Percentiles rank a stretch among this genome's conserved stretches.
Evolutionary conservation across 2,329 filamentous ascomycete genomes (phyloP).

Genomic region (Fusarium clavum): DNA sequence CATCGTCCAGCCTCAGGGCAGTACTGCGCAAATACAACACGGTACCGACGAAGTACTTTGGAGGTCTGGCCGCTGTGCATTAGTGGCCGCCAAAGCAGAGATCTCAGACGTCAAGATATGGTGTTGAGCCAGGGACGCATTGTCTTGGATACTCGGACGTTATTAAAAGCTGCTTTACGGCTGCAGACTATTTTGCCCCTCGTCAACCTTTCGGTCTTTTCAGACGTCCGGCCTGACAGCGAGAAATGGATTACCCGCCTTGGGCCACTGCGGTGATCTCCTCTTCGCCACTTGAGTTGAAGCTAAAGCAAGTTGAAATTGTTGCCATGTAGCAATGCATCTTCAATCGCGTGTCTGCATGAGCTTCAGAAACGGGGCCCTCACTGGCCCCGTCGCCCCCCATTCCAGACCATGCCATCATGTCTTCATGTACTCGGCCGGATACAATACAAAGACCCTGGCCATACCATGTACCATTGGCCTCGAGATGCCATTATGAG

Average conservation of each 20-base stretch:
- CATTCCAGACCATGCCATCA: slow-evolving; percentile 39
- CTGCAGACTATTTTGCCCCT: slow-evolving; percentile 36
- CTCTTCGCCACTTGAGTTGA: slow-evolving; percentile 47
- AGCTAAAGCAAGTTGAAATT: slow-evolving; percentile 46
- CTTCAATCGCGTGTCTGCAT: slow-evolving; percentile 45
- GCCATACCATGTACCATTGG: slow-evolving; percentile 17
- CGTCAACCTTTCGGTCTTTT: slow-evolving; percentile 34
- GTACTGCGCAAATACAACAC: slow-evolving; percentile 38
- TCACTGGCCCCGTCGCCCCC: slow-evolving; percentile 32
- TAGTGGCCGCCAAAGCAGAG: slow-evolving; percentile 50
- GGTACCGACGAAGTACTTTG: slow-evolving; percentile 33
- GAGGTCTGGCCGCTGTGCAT: slow-evolving; percentile 47
- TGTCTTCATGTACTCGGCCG: slow-evolving; percentile 28
- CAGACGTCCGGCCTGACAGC: slow-evolving; percentile 31
- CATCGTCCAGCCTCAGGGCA: slow-evolving; percentile 27
- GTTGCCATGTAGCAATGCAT: slow-evolving; percentile 42
- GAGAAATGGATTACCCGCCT: slow-evolving; percentile 43
- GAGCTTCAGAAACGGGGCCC: slow-evolving; percentile 41
- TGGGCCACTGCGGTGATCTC: slow-evolving; percentile 38
- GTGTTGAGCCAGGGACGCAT: slow-evolving; percentile 47
- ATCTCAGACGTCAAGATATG: slow-evolving; percentile 49
- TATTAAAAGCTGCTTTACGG: slow-evolving; percentile 15
- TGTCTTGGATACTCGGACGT: slow-evolving; percentile 13
- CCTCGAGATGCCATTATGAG: slow-evolving; percentile 12
- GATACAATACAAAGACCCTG: slow-evolving; percentile 30